Base-by-base conservation (phyloP, 2,329 filamentous ascomycete genomes). In the Alternaria consortialis region DNA sequence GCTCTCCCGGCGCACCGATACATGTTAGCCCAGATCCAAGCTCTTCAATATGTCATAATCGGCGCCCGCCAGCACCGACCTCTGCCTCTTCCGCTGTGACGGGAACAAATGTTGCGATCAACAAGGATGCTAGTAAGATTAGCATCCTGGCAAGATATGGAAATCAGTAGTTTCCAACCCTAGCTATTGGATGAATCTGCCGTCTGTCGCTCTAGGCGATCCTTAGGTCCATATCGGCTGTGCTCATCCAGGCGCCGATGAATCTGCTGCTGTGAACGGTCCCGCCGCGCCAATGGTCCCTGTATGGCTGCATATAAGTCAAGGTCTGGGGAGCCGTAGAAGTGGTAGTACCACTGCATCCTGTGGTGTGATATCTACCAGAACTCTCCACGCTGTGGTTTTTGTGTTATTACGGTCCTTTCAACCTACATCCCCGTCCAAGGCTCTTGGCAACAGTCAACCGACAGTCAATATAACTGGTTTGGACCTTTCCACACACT, bases 271-370 rank as follows among this genome's bases (percentile, higher is more conserved):
- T 34, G 36, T 53, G 42, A 43, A 47, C 43, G 60, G 56, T 55
- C 17, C 50, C 56, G 56, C 58, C 20, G 42, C 51, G 54, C 40
- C 57, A 56, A 36, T 42, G 23, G 40, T 42, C 44, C 52, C 56
- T 67, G 53, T 52, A 52, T 50, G 34, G 32, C 27, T 56, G 32
- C 56, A 58, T 51, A 62, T 59, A 60, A 59, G 43, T 53, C 42
- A 53, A n/a, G 27, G 48, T 44, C 66, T 67, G 69, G 71, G 67
- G 70, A 71, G 58, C 68, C 69, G 69, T 58, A 68, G 50, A 65
- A 66, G 58, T 43, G 40, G 51, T 46, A 55, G 20, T 60, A 47
- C 47, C 46, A 50, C 32, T 52, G 32, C 31, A 34, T 29, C 27
- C 13, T 57, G 42, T 44, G 29, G 53, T 65, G 48, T 64, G 56